Evolutionary conservation across 495 filamentous ascomycete species (phyloP), one percentile per base, ranked within the genome.

Genomic region (Aspergillus carlsbadensis): DNA sequence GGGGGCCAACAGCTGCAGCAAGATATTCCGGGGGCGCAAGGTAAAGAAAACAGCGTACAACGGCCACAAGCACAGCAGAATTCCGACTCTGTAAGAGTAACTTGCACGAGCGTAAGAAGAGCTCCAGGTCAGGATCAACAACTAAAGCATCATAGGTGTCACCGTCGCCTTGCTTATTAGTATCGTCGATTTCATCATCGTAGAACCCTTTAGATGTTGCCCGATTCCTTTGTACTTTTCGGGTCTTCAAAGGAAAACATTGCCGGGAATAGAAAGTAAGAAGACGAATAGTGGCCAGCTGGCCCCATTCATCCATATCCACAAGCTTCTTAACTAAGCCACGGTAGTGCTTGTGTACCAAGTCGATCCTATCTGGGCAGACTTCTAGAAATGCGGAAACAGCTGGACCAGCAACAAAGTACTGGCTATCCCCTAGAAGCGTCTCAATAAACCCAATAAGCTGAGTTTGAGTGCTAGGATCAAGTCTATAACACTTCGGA

Each of bases 291-390:
- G 88, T 89, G 0, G 88, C 87, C 2, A 97, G 70, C 70, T 98
- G 94, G 41, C 91, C 87, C 94, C 94, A 98, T 70, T 98, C 94
- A 71, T 98, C 94, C 94, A 98, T 98, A 65, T 98, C 94, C 24
- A 97, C 90, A 26, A 98, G 73, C 77, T 96, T 96, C 69, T 84
- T 89, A 37, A 93, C 84, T 41, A 98, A 72, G 45, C 80, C 76
- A 56, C 89, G 82, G 66, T 97, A 98, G 65, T 93, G 88, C 63
- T 89, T 85, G 71, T 98, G 95, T 50, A 98, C 84, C 41, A 98
- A 69, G 64, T 93, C 91, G 47, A 95, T 81, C 57, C 88, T 78
- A 13, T 93, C 84, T 0, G 94, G 91, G 58, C 92, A 98, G 15
- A 97, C 78, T 54, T 96, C 91, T 68, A 94, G 70, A 60, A 91